Evolutionary conservation across 306 rosid genomes (phyloP), one percentile per base, ranked within the genome.

Genomic region (Acacia acuminata): DNA sequence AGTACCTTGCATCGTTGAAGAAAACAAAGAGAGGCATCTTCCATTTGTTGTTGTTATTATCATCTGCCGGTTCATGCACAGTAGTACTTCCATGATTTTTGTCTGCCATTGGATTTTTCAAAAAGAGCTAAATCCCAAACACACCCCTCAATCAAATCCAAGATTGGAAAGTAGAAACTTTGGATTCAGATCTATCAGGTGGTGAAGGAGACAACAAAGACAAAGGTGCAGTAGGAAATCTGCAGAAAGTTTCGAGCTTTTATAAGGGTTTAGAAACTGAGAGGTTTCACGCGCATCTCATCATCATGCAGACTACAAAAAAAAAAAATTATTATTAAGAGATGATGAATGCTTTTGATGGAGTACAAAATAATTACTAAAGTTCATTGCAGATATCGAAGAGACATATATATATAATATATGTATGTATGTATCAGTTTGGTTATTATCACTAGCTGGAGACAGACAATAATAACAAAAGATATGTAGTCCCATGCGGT

Each of bases 1-100:
- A 96, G 60, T 89, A 96, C 99, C 98, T 93, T 88, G 94, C 88
- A 78, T 92, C 97, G 85, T 78, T 89, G 94, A 96, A 93, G 94
- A 96, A 93, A 81, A 96, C 96, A 82, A 89, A 81, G 79, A 91
- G 79, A 42, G 98, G 96, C 25, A 91, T 71, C 71, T 82, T 92
- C 93, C 88, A 84, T 80, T 82, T 85, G 89, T n/a, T 69, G 15
- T n/a, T 42, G 0, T 74, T 85, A 80, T 75, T 79, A 43, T 55
- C 24, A 19, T n/a, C 32, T 20, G 27, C 10, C 2, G 72, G n/a
- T 20, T 78, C 78, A 80, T 45, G 79, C 17, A 25, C 65, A 10
- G 8, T 58, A 10, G 8, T 24, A 45, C 36, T 84, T 34, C 61
- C 86, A 68, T 19, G 25, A 19, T 22, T 20, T n/a, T 78, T 82